Percentiles rank a stretch among this genome's conserved stretches.
These are phyloP conservation scores for Cladosporium sp. DNA, from an alignment of 2,329 filamentous ascomycete genomes.

Conservation along the genomic window DNA sequence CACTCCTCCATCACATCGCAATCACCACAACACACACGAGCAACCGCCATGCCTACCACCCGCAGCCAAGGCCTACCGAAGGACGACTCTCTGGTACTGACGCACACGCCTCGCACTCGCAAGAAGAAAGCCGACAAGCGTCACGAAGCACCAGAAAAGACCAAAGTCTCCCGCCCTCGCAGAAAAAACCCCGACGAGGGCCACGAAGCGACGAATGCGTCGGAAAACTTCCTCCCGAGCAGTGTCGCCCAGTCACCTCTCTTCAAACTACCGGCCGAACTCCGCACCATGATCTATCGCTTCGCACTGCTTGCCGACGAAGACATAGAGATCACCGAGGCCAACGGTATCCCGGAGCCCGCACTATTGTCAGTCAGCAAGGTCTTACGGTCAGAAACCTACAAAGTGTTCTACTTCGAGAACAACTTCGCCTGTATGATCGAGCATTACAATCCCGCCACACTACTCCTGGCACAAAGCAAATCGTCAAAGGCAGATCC, in stretches of 20 bases:
- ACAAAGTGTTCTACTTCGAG: not conserved
- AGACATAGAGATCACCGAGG: not conserved
- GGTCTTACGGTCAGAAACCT: not conserved
- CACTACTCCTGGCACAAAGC: not conserved
- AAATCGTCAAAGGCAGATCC: not conserved
- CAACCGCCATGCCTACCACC: not conserved
- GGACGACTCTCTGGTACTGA: not conserved
- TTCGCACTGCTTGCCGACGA: not conserved
- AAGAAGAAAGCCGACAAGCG: too few relatives aligned
- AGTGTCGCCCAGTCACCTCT: not conserved
- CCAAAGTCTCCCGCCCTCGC: not conserved
- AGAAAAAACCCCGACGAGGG: not conserved
- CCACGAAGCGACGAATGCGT: not conserved
- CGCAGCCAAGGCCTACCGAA: not conserved
- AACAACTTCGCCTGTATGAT: not conserved
- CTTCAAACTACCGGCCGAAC: not conserved
- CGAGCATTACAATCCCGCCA: not conserved
- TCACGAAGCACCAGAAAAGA: not conserved
- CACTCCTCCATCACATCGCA: not conserved
- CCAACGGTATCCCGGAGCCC: not conserved
- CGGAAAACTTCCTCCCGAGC: not conserved
- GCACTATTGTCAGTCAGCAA: not conserved
- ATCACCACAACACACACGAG: not conserved
- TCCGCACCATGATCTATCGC: not conserved
- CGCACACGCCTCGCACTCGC: too few relatives aligned